Conservation (phyloP, 2,329 filamentous ascomycete species). For the Iodosphaeria phyllophila region DNA sequence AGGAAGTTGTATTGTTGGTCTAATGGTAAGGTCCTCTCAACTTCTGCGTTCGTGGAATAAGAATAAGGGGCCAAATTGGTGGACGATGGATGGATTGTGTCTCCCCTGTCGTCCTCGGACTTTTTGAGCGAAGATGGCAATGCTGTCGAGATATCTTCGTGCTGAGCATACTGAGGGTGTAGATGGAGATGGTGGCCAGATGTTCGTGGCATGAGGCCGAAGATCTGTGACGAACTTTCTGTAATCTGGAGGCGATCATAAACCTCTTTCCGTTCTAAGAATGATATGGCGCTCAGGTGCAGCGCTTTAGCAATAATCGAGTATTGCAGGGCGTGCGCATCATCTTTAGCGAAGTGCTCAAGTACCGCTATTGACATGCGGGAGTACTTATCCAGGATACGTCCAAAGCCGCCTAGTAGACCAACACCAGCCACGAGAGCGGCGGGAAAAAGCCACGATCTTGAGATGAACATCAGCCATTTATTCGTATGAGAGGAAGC, state of each 20-base stretch:
- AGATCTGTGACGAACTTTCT: constrained; percentile 30
- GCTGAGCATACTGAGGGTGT: no score
- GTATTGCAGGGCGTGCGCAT: constrained; percentile 32
- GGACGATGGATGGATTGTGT: no score
- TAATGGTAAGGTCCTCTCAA: no score
- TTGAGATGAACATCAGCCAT: constrained; percentile 6
- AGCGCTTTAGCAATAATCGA: constrained; percentile 32
- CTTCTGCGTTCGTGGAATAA: no score
- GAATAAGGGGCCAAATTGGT: no score
- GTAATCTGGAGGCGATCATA: constrained; percentile 26
- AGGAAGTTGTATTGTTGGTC: no score
- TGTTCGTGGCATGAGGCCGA: constrained; percentile 27
- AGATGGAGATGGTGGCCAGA: no score
- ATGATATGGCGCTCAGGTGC: constrained; percentile 22
- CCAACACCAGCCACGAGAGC: constrained; percentile 32
- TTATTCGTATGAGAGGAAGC: not conserved
- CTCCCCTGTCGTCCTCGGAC: no score
- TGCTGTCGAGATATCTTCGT: no score
- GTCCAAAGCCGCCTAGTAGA: constrained; percentile 30
- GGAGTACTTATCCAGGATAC: constrained; percentile 29
- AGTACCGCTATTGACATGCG: constrained; percentile 26
- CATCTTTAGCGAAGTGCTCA: constrained; percentile 27
- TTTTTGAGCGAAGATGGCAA: no score
- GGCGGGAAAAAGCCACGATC: constrained; percentile 34
- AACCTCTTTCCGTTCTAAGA: constrained; percentile 27